These are phyloP conservation scores for Zalaria obscura DNA, from an alignment of 2,329 filamentous ascomycete species.

Conservation along the genomic window DNA sequence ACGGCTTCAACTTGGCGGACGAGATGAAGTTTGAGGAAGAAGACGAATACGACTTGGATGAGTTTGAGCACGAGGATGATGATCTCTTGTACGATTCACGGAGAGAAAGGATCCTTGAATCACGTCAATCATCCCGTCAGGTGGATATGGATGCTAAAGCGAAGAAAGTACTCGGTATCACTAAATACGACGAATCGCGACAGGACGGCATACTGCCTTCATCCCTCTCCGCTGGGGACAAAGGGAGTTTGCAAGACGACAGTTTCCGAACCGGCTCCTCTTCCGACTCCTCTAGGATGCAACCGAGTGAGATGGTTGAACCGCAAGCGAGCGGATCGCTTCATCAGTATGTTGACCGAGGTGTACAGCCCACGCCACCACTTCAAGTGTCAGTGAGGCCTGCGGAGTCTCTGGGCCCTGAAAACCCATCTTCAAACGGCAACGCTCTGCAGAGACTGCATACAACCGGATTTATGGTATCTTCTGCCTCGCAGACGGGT, in stretches of 20 bases:
- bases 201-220: no score
- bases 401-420: no score
- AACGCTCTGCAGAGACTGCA: no score
- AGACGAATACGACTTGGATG: constrained; percentile 42
- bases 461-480: constrained; percentile 44
- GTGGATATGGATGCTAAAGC: constrained; percentile 28
- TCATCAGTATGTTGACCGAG: constrained; percentile 54
- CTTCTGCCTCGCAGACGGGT: constrained; percentile 37
- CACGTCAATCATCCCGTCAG: constrained; percentile 21
- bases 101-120: constrained; percentile 15
- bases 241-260: neutral
- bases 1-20: constrained; percentile 50
- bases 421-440: no score
- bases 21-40: constrained; percentile 81
- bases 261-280: neutral
- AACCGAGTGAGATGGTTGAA: neutral
- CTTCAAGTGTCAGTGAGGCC: constrained; percentile 42
- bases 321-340: neutral
- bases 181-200: neutral
- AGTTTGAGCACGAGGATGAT: constrained; percentile 52
- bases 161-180: constrained; percentile 28
- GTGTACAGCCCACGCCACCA: constrained; percentile 71
- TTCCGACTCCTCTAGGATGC: no score
- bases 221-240: no score
- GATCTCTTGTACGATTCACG: constrained; percentile 30